These are phyloP conservation scores for Sclerotinia borealis DNA, from an alignment of 2,329 filamentous ascomycete genomes.

Conservation along the genomic window DNA sequence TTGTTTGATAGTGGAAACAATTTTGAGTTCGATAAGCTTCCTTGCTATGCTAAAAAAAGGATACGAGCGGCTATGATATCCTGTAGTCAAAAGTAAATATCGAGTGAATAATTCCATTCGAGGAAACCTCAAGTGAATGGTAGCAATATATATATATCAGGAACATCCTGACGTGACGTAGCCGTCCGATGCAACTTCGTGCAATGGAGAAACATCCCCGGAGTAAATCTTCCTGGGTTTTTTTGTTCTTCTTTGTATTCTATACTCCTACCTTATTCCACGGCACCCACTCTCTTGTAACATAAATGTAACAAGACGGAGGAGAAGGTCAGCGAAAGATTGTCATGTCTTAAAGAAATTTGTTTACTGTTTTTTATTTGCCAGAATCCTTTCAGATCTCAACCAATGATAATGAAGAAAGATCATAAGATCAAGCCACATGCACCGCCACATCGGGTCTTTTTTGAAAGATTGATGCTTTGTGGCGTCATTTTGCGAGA, in stretches of 20 bases:
- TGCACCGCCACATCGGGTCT: background rate
- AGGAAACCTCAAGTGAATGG: background rate
- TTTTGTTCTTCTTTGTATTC: background rate
- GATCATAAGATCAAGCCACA: background rate
- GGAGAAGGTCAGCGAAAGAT: background rate
- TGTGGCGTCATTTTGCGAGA: background rate
- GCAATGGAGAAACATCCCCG: background rate
- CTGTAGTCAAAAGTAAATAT: background rate
- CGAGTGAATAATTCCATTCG: background rate
- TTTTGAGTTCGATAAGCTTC: background rate
- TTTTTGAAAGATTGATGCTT: background rate
- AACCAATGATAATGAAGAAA: background rate
- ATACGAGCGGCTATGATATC: background rate
- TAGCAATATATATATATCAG: background rate
- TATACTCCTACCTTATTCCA: background rate
- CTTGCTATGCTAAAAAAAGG: background rate
- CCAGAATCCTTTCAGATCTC: background rate
- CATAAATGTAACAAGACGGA: background rate
- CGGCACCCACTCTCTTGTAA: background rate
- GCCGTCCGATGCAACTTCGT: background rate
- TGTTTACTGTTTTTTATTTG: background rate
- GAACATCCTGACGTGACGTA: background rate
- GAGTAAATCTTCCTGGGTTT: background rate
- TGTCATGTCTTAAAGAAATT: background rate
- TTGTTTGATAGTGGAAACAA: background rate